Evolutionary conservation across 257 asterid genomes (phyloP).

Genomic region (Capsicum baccatum): DNA sequence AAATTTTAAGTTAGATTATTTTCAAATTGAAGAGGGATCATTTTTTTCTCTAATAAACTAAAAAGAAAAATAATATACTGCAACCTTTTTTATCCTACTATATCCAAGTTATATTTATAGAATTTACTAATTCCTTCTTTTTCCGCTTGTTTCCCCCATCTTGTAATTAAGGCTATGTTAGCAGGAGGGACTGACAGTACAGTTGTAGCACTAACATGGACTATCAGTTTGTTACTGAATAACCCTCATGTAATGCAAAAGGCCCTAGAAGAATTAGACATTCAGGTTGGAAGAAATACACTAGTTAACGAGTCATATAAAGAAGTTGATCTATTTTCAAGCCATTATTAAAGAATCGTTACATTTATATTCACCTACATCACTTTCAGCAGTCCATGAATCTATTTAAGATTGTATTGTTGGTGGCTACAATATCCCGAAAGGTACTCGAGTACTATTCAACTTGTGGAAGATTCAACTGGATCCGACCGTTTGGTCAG

Average conservation of each 20-base stretch:
- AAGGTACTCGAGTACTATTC: slow-evolving; percentile 46
- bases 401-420: slow-evolving; percentile 39
- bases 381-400: neutral
- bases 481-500: slow-evolving; percentile 49
- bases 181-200: slow-evolving; percentile 45
- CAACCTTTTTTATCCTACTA: too few relatives aligned
- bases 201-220: slow-evolving; percentile 47
- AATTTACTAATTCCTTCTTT: too few relatives aligned
- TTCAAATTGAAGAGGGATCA: too few relatives aligned
- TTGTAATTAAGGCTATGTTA: slow-evolving; percentile 24
- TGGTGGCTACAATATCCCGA: slow-evolving; percentile 49
- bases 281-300: slow-evolving; percentile 43
- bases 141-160: neutral
- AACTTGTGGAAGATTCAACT: slow-evolving; percentile 52
- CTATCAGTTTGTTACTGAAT: slow-evolving; percentile 43
- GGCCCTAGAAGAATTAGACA: slow-evolving; percentile 49
- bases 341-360: slow-evolving; percentile 57
- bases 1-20: too few relatives aligned
- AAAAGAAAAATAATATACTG: too few relatives aligned
- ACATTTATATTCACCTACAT: slow-evolving; percentile 46
- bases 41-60: too few relatives aligned
- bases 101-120: too few relatives aligned
- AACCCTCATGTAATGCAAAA: slow-evolving; percentile 41
- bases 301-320: slow-evolving; percentile 39
- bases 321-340: slow-evolving; percentile 44